Evolutionary conservation across 2,329 filamentous ascomycete genomes (phyloP), one percentile per base, ranked within the genome.

Genomic region (Nigrograna mackinnonii): DNA sequence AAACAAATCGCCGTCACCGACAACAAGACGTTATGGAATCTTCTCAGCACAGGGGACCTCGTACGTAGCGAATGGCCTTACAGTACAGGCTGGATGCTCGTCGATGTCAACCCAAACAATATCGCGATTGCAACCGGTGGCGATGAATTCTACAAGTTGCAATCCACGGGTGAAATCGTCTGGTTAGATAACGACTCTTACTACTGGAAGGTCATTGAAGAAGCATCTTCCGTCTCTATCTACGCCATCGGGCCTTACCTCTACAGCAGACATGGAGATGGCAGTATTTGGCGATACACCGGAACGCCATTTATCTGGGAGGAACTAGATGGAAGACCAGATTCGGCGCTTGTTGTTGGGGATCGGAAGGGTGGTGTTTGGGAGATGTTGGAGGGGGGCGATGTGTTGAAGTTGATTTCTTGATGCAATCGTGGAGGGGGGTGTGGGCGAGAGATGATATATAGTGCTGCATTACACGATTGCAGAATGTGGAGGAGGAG

Each of bases 141-240:
- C 2, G 50, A 60, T 3, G 54, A 62, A 7, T 59, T 64, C 39
- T 64, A 62, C 46, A 64, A 64, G 24, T 36, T 62, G 18, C 55
- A 64, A 35, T 49, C 42, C 7, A 49, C 56, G 28, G 55, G 58
- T 0, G 33, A 19, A 6, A 50, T 64, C n/a, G 54, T 62, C 13
- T 64, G 58, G 54, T 37, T 64, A 11, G 51, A 62, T 33, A 41
- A 40, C 4, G 39, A 47, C 14, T 48, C 50, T 16, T 52, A 47
- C 4, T 47, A 46, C n/a, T 62, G 58, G 60, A 46, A 36, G 9
- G 42, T 43, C 4, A 58, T 64, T 26, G 58, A 62, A 31, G 44
- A 34, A 6, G 51, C 39, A 0, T 48, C 41, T 30, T 46, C 46
- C 17, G 43, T 18, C 7, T 16, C 5, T 14, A 52, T 64, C 4